Evolutionary conservation across 257 asterid species (phyloP).

Genomic region (Solanum rostratum): DNA sequence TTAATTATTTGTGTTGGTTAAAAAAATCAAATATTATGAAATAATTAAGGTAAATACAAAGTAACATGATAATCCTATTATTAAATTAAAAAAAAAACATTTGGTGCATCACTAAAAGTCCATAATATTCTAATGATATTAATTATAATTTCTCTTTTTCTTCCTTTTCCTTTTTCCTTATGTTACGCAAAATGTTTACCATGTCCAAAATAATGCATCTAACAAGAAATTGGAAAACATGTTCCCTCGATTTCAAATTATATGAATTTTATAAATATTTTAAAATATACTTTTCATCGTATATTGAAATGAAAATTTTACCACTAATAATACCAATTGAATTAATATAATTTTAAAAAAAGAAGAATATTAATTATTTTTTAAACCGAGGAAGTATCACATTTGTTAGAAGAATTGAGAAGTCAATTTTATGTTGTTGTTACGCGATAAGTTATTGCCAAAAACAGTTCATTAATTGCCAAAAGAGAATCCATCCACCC

Average conservation of each 20-base stretch:
- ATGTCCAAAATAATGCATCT: not conserved
- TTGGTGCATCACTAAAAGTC: not conserved
- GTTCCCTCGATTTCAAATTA: not conserved
- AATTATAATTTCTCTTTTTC: not conserved
- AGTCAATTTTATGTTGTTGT: not conserved
- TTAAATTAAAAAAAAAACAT: not conserved
- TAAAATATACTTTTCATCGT: too few relatives aligned
- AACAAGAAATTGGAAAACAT: not conserved
- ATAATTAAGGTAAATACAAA: not conserved
- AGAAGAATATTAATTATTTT: not conserved
- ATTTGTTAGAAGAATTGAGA: not conserved
- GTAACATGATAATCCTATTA: not conserved
- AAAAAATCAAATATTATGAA: not conserved
- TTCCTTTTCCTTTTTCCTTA: not conserved
- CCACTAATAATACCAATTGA: too few relatives aligned
- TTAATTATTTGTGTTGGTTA: not conserved
- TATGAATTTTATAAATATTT: not conserved
- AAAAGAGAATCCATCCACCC: not conserved
- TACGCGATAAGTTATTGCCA: not conserved
- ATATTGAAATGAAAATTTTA: too few relatives aligned
- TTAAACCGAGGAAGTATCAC: not conserved
- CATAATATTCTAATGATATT: not conserved
- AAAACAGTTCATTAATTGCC: not conserved
- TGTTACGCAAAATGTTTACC: not conserved
- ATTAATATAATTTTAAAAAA: too few relatives aligned